Evolutionary conservation across 495 filamentous ascomycete species (phyloP).

Genomic region (Neurospora sp.): DNA sequence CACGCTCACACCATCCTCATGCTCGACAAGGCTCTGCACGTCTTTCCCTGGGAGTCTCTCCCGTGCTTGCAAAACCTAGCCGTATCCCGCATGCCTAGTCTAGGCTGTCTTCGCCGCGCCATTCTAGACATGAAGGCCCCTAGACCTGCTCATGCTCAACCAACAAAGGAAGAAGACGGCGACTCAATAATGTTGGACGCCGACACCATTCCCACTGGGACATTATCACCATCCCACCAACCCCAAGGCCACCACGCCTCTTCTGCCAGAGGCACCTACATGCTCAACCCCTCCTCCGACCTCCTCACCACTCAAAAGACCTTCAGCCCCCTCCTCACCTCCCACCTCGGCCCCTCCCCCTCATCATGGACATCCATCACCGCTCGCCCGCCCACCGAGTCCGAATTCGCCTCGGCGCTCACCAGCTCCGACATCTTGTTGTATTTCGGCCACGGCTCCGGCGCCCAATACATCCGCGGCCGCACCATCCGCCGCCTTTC

Average conservation of each 20-base stretch:
- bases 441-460: slow-evolving; percentile 94
- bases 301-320: slow-evolving; percentile 62
- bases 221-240: not conserved
- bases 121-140: slow-evolving; percentile 24
- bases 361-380: slow-evolving; percentile 55
- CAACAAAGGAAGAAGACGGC: not conserved
- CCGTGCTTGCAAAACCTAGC: slow-evolving; percentile 73
- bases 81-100: slow-evolving; percentile 73
- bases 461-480: slow-evolving; percentile 84
- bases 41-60: slow-evolving; percentile 92
- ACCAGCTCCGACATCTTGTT: slow-evolving; percentile 57
- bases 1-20: slow-evolving; percentile 76
- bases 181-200: not conserved
- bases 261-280: slow-evolving; percentile 56
- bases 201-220: not conserved
- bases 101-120: slow-evolving; percentile 60
- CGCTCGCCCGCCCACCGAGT: slow-evolving; percentile 59
- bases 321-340: slow-evolving; percentile 52
- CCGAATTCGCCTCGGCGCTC: slow-evolving; percentile 58
- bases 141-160: not conserved
- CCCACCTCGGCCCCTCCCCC: slow-evolving; percentile 45
- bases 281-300: slow-evolving; percentile 79
- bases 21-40: slow-evolving; percentile 81
- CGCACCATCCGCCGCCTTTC: slow-evolving; percentile 68
- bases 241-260: slow-evolving; percentile 45